Conservation (phyloP, 192 early-diverging fungal genomes). For the Thamnidium elegans region DNA sequence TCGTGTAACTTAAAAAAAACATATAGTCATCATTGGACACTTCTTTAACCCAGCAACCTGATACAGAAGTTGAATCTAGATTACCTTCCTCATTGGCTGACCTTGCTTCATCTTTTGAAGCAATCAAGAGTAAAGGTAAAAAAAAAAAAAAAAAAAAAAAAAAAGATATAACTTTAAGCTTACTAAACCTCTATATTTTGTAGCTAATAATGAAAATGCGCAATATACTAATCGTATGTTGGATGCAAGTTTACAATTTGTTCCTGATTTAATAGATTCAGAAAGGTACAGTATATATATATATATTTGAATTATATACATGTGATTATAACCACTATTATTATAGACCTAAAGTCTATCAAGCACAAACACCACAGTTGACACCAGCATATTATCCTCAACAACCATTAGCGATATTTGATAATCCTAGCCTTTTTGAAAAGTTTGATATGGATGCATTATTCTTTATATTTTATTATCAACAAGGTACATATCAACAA, state of each 20-base stretch:
- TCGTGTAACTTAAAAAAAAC: not conserved
- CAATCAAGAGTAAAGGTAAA: constrained; percentile 48
- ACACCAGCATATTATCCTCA: constrained; percentile 95
- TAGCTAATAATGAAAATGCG: constrained; percentile 43
- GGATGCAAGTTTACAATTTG: constrained; percentile 76
- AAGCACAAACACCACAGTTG: constrained; percentile 70
- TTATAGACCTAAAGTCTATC: constrained; percentile 66
- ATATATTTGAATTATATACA: not conserved
- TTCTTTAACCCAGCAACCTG: not conserved
- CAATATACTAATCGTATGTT: constrained; percentile 69
- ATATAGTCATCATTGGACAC: constrained; percentile 4
- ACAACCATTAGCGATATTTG: constrained; percentile 74
- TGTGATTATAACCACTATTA: not conserved
- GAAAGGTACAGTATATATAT: constrained; percentile 56
- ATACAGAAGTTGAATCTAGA: constrained; percentile 34
- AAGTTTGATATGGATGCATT: constrained; percentile 92
- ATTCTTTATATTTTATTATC: constrained; percentile 98
- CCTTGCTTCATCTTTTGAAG: constrained; percentile 55
- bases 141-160: not conserved
- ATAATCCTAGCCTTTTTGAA: constrained; percentile 81
- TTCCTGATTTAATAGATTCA: constrained; percentile 81
- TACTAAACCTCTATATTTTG: not conserved
- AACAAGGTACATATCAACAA: constrained; percentile 96
- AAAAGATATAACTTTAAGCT: not conserved
- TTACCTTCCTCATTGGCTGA: constrained; percentile 53